A percentile compares a stretch with the other conserved stretches of the same genome.
Conservation (phyloP, 1,284 basidiomycete species). For the Rhodotorula glutinis region DNA sequence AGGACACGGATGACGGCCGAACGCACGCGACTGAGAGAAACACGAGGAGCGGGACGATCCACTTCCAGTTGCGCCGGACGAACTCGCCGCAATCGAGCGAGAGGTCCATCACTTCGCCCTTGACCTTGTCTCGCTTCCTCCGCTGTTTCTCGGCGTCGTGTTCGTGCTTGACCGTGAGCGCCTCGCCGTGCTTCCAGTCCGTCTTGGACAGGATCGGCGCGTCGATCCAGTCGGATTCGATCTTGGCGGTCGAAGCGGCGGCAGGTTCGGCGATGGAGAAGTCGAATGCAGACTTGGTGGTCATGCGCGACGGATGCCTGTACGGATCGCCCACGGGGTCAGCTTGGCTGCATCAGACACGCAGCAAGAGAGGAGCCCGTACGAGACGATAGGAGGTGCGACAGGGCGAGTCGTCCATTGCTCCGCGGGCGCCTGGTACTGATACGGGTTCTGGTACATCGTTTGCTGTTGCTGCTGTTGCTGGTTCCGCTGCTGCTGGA, state of each 20-base stretch:
- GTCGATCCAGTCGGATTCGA: not conserved
- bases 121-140: not conserved
- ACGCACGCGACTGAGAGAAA: constrained; percentile 21
- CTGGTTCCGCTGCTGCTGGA: not conserved
- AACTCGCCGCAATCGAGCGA: not conserved
- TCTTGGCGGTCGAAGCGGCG: not conserved
- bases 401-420: not conserved
- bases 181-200: constrained; percentile 23
- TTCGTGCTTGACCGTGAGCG: constrained; percentile 16
- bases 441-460: not conserved
- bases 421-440: not conserved
- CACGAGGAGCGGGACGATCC: constrained; percentile 12
- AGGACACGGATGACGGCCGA: not conserved
- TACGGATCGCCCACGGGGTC: not conserved
- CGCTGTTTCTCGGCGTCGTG: constrained; percentile 10
- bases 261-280: not conserved
- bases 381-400: constrained; percentile 7
- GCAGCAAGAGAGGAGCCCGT: not conserved
- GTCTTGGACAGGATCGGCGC: constrained; percentile 6
- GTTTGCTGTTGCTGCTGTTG: not conserved
- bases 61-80: constrained; percentile 16
- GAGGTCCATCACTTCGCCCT: not conserved
- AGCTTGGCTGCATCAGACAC: not conserved
- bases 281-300: not conserved
- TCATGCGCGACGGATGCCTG: constrained; percentile 1